A percentile compares a stretch with the other conserved stretches of the same genome.
Conservation (phyloP, 1,284 basidiomycete genomes). For the Fomes fomentarius region DNA sequence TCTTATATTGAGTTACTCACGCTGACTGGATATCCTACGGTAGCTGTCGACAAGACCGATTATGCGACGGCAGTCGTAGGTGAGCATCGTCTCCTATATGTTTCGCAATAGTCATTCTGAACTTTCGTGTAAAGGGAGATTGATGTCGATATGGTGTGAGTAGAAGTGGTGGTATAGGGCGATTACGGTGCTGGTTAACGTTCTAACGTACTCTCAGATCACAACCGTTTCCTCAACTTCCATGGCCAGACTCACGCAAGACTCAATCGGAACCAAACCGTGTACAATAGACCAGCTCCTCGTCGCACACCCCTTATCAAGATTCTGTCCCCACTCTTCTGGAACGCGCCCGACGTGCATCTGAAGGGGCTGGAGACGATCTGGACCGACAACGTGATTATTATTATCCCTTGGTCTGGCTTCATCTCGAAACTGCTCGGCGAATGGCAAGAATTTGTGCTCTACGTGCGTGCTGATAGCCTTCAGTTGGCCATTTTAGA, state of each 20-base stretch:
- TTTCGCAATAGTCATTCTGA: too few relatives aligned
- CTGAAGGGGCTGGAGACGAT: constrained; percentile 43
- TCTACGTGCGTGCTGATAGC: too few relatives aligned
- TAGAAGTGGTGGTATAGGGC: too few relatives aligned
- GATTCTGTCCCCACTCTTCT: constrained; percentile 41
- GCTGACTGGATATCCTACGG: too few relatives aligned
- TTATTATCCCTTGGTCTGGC: constrained; percentile 40
- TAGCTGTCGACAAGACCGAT: constrained; percentile 20
- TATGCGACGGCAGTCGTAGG: constrained; percentile 44
- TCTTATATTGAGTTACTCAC: too few relatives aligned
- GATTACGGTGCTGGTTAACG: too few relatives aligned
- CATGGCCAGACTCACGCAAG: constrained; percentile 57
- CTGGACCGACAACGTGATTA: constrained; percentile 45
- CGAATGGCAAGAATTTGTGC: constrained; percentile 54
- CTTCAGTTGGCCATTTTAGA: too few relatives aligned
- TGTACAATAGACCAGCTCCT: constrained; percentile 36
- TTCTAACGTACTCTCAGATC: constrained; percentile 38
- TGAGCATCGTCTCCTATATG: constrained; percentile 27
- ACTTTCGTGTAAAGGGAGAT: too few relatives aligned
- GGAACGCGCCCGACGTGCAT: constrained; percentile 47
- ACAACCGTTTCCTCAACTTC: constrained; percentile 51
- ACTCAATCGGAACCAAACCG: constrained; percentile 45
- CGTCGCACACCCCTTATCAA: constrained; percentile 37
- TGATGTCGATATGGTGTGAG: constrained; percentile 53
- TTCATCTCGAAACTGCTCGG: constrained; percentile 46